Evolutionary conservation across 176 grass and related monocot species (phyloP).

Genomic region (Oryza meridionalis): DNA sequence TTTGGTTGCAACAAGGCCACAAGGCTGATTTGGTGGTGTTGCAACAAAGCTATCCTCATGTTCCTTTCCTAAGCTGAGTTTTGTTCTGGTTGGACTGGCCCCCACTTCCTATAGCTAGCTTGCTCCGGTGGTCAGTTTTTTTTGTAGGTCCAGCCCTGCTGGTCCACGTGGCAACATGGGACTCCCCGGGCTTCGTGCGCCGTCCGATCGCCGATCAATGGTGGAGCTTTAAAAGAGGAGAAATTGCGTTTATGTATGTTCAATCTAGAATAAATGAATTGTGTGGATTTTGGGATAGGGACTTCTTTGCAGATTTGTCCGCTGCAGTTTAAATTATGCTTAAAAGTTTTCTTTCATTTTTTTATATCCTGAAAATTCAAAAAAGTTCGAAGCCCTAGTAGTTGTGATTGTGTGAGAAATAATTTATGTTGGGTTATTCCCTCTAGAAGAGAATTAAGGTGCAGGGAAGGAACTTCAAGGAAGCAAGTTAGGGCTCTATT

Average conservation of each 20-base stretch:
- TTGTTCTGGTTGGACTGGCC: conserved; percentile 1
- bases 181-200: not conserved
- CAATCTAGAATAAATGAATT: not conserved
- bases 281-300: not conserved
- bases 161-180: not conserved
- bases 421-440: not conserved
- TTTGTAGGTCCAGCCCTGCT: not conserved
- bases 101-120: not conserved
- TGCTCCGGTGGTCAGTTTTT: not conserved
- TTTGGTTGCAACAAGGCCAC: conserved; percentile 1
- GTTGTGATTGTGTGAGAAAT: not conserved
- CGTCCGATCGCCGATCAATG: not conserved
- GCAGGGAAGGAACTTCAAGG: not conserved
- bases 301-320: not conserved
- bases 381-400: not conserved
- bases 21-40: not conserved
- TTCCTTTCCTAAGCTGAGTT: conserved; percentile 7
- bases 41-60: not conserved
- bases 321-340: not conserved
- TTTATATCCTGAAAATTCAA: not conserved
- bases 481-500: not conserved
- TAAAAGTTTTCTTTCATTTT: not conserved
- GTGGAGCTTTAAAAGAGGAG: not conserved
- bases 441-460: not conserved
- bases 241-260: not conserved